Percentiles rank a stretch among this genome's conserved stretches.
Conservation (phyloP, 257 asterid genomes). For the Fraxinus anomala region DNA sequence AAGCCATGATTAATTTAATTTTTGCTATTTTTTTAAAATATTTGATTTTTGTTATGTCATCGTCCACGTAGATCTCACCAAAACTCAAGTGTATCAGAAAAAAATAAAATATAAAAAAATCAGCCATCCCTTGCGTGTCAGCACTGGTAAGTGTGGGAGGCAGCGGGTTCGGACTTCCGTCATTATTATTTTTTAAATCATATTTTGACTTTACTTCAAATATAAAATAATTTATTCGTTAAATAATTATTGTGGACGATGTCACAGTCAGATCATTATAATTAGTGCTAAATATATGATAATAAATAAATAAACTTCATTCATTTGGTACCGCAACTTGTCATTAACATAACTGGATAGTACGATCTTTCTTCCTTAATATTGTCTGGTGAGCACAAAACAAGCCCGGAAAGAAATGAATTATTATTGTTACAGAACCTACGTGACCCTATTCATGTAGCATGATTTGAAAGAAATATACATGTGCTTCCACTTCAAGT, state of each 20-base stretch:
- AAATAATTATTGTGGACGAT: too few species aligned
- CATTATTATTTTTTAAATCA: too few species aligned
- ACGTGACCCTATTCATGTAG: too few species aligned
- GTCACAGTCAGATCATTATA: background rate
- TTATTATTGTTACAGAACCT: too few species aligned
- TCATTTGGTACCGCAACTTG: background rate
- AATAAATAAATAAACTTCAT: background rate
- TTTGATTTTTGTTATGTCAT: too few species aligned
- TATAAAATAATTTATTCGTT: too few species aligned
- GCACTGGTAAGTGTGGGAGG: background rate
- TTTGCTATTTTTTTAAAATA: too few species aligned
- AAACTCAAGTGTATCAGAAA: too few species aligned
- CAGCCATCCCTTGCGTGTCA: background rate
- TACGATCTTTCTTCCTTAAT: background rate
- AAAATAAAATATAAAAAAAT: too few species aligned
- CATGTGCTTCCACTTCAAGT: background rate
- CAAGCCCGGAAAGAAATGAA: background rate
- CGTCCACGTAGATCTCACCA: too few species aligned
- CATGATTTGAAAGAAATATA: background rate
- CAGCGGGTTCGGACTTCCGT: background rate
- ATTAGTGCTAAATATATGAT: background rate
- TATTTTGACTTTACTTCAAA: too few species aligned
- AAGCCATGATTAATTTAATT: too few species aligned
- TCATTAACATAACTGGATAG: background rate
- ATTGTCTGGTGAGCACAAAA: background rate